Base-by-base conservation (phyloP, 2,329 filamentous ascomycete genomes). In the Fusarium gaditjirri region DNA sequence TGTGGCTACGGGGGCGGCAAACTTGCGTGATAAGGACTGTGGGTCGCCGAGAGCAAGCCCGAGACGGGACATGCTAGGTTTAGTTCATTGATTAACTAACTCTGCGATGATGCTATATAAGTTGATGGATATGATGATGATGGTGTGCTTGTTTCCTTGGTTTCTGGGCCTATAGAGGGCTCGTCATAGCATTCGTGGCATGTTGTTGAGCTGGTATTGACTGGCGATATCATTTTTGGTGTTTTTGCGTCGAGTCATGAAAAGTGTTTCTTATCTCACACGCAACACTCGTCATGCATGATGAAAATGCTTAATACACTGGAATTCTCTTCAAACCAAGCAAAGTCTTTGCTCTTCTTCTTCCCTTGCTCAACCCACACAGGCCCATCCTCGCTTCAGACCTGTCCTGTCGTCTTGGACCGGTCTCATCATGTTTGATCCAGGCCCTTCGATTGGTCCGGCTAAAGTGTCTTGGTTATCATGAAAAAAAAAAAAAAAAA, bases 1-100 rank as follows among this genome's bases (percentile, higher is more conserved):
- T 61, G 57, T 68, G 67, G 63, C 61, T 72, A 66, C 71, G 64
- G 68, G 61, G 58, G 69, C 59, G 54, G 36, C 42, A 68, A 64
- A 64, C 50, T 59, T 73, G 55, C 61, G 61, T 74, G 76, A 77
- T 78, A 78, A 77, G 76, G 68, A 46, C 62, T 67, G 77, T 78
- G 77, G 76, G 75, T 77, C 77, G 75, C 75, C 76, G 76, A 77
- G 67, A 75, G 70, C 65, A 68, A 76, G 75, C 74, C 75, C 77
- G 76, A 78, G 74, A 76, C 66, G 50, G 60, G 66, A 52, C 61
- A 65, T 17, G 33, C 57, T 59, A 69, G 70, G 73, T 63, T 73
- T 41, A 67, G n/a, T 16, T 49, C 41, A 49, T 8, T 49, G 29
- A 49, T 33, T 31, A 17, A 52, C 19, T 31, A 17, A 52, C 19